phyloP scores from a whole-genome alignment of 83 land plant species.

The Diphasiastrum complanatum region DNA sequence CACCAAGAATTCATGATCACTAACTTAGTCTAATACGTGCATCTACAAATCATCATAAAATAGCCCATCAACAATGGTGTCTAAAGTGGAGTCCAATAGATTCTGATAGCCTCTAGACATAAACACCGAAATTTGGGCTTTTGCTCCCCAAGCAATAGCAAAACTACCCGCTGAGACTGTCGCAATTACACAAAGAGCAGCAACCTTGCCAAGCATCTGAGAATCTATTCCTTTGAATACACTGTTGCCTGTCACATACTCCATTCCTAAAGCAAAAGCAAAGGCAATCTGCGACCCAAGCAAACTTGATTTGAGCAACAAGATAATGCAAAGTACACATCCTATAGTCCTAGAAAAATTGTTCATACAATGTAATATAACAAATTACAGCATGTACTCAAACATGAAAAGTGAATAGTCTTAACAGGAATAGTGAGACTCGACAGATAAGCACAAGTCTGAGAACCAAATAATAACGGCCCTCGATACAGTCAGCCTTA shows the following conservation, averaged over 20 bases:
- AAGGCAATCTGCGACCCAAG: conserved; percentile 31
- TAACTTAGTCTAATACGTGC: no score
- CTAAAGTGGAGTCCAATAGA: conserved; percentile 20
- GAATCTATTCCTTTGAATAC: conserved; percentile 31
- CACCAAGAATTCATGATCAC: no score
- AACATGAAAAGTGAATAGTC: no score
- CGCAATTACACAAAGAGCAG: conserved; percentile 17
- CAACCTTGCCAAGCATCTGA: conserved; percentile 9
- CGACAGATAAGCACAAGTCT: no score
- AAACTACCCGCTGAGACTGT: conserved; percentile 20
- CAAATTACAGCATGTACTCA: no score
- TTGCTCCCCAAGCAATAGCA: conserved; percentile 26
- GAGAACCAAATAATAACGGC: no score
- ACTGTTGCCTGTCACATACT: conserved; percentile 27
- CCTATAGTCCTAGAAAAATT: no score
- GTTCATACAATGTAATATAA: no score
- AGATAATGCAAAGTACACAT: no score
- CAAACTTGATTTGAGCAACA: no score
- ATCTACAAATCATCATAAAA: conserved; percentile 19
- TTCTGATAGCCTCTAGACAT: conserved; percentile 18
- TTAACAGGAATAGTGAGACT: no score
- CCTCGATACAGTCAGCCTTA: no score
- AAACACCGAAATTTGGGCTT: conserved; percentile 5
- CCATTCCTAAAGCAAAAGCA: conserved; percentile 22
- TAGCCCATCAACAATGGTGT: conserved; percentile 21